phyloP scores from a whole-genome alignment of 495 filamentous ascomycete genomes.

The Parmelia sp. region DNA sequence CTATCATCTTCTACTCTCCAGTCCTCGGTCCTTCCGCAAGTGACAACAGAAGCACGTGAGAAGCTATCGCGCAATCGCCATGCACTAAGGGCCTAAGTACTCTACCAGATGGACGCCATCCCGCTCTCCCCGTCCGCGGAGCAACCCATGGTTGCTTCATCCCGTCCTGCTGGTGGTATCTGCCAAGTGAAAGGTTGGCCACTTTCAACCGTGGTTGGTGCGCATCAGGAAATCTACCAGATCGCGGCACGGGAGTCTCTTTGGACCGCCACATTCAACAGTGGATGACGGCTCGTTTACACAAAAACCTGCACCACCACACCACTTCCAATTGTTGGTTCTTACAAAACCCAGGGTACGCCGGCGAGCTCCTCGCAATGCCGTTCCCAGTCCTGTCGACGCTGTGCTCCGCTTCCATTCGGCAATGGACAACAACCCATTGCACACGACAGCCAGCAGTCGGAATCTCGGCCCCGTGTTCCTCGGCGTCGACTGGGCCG shows the following conservation, averaged over 20 bases:
- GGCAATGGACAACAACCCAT: constrained; percentile 6
- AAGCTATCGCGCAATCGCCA: neutral
- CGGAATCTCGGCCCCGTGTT: constrained; percentile 17
- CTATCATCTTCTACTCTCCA: neutral
- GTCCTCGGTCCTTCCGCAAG: too few relatives aligned
- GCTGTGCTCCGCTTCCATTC: neutral
- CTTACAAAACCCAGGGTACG: neutral
- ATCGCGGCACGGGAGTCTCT: neutral
- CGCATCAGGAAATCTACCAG: neutral
- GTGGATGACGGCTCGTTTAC: neutral
- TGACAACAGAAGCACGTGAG: too few relatives aligned
- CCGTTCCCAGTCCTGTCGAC: neutral
- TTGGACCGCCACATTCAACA: neutral
- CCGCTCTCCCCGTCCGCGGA: neutral
- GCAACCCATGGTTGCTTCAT: neutral
- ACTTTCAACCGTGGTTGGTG: neutral
- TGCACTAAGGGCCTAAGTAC: neutral
- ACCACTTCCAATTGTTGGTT: neutral
- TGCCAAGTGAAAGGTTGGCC: neutral
- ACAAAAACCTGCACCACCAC: neutral
- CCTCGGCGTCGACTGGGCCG: constrained; percentile 14
- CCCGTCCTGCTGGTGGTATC: neutral
- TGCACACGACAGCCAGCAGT: constrained; percentile 2
- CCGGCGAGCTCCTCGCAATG: neutral
- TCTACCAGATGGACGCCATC: neutral